Base-by-base conservation (phyloP, 2,329 filamentous ascomycete species). In the Truncatella angustata region DNA sequence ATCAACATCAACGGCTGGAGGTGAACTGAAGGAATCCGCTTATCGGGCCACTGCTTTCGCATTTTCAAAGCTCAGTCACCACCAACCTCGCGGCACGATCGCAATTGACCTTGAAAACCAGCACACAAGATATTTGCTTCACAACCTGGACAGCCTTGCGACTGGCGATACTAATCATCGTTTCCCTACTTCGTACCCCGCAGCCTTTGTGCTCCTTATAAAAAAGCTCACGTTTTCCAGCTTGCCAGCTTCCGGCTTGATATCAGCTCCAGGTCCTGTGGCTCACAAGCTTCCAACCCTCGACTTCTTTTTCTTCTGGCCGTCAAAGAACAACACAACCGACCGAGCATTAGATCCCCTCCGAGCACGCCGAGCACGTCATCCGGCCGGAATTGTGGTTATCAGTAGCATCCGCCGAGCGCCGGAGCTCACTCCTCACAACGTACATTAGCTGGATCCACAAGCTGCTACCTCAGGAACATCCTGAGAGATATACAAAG, bases 401-500 rank as follows among this genome's bases (percentile, higher is more conserved):
- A 16, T 40, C 30, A 23, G 37, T 50, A 50, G 5, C 23, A 35
- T 26, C 21, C 49, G 37, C 37, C 49, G 49, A 45, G 36, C 32
- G 21, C 49, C 40, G 49, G 49, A 44, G 49, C 18, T 51, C 47
- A 46, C 43, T 50, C 47, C 47, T 50, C 49, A 51, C 49, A 20
- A 16, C 40, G 40, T 36, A 45, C 49, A 44, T 45, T 51, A 51
- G 26, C 24, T 10, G 40, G 16, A 51, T 51, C 49, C 39, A 50
- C 47, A 35, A 40, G 26, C 36, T 34, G 36, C 24, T 34, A 50
- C 37, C 18, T 36, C 28, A 28, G 23, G 36, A 36, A 12, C 20
- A 24, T 9, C 23, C 32, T 9, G 42, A 52, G 46, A 43, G 54
- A 46, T 48, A 39, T 37, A 52, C 50, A 49, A 53, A 12, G 59